phyloP scores from a whole-genome alignment of 2,329 filamentous ascomycete species.

The Pseudofabraea citricarpa region DNA sequence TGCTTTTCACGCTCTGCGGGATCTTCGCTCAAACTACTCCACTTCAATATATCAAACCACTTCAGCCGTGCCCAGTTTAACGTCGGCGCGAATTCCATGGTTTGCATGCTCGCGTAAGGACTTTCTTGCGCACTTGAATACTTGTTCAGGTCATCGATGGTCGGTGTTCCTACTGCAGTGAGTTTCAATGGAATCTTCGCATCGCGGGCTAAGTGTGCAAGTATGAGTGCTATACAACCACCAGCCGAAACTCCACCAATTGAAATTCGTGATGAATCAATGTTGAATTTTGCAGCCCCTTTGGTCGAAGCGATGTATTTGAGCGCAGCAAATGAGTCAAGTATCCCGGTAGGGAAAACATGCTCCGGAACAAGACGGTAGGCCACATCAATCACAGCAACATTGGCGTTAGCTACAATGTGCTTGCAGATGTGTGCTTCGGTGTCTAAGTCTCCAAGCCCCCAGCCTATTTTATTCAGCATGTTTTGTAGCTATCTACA shows the following conservation, averaged over 20 bases:
- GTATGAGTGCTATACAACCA: slow-evolving; percentile 33
- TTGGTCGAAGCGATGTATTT: slow-evolving; percentile 26
- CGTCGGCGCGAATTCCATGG: slow-evolving; percentile 37
- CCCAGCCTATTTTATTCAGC: slow-evolving; percentile 31
- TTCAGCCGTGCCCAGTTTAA: slow-evolving; percentile 38
- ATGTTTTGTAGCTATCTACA: neutral
- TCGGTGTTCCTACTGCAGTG: slow-evolving; percentile 43
- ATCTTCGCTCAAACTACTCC: slow-evolving; percentile 22
- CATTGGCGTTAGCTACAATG: slow-evolving; percentile 37
- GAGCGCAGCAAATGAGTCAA: slow-evolving; percentile 40
- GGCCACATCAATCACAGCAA: slow-evolving; percentile 44
- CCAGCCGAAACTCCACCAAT: slow-evolving; percentile 43
- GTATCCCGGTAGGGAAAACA: slow-evolving; percentile 41
- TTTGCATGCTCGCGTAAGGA: slow-evolving; percentile 35
- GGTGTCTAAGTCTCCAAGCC: slow-evolving; percentile 43
- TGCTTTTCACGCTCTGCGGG: slow-evolving; percentile 13
- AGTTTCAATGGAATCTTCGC: slow-evolving; percentile 31
- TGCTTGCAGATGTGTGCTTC: slow-evolving; percentile 45
- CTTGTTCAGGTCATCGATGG: slow-evolving; percentile 46
- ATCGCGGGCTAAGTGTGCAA: slow-evolving; percentile 37
- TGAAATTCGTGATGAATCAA: slow-evolving; percentile 33
- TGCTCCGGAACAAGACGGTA: slow-evolving; percentile 47
- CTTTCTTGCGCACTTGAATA: slow-evolving; percentile 31
- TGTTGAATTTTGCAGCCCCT: slow-evolving; percentile 32
- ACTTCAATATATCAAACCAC: slow-evolving; percentile 34